Evolutionary conservation across 805 yeast species (phyloP), one percentile per base, ranked within the genome.

Genomic region (Suhomyces pyralidae): DNA sequence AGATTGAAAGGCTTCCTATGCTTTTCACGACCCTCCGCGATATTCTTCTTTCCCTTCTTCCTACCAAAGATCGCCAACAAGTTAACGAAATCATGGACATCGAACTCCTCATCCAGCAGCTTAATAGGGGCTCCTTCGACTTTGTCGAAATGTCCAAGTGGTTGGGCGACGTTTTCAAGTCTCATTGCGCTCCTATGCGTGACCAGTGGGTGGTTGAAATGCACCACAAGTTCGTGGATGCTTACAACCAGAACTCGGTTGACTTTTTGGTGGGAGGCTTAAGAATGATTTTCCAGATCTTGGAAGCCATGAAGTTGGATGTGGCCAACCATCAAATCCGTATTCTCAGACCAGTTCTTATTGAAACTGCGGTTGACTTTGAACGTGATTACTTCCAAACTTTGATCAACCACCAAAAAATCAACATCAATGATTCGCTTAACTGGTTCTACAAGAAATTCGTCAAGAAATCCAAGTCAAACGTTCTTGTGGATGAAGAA

Each of bases 171-270:
- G 81, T 90, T 30, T 86, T 93, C 70, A 90, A 91, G 70, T 83
- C 85, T 49, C 97, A 90, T 66, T 91, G 97, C 71, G 97, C 97
- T 6, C 97, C 97, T 56, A 90, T 90, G 96, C 81, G 97, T 65
- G 97, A 90, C 68, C 72, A 82, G 40, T 86, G 94, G 91, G 96
- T 92, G 36, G 88, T 83, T 60, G 89, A 86, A 61, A 89, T 92
- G 94, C 81, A 82, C 46, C 61, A 66, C 10, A 80, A 80, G 59
- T 83, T 88, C 61, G 77, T 70, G 36, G 74, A 72, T 48, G 83
- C 86, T 17, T 76, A 75, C 54, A 58, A 62, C n/a, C 76, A 75
- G 32, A 69, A 72, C 52, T 74, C 82, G n/a, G 76, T 73, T 5
- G 61, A 58, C 20, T 75, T 77, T 55, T 73, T 91, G 40, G 87